Percentiles rank a stretch among this genome's conserved stretches.
phyloP scores from a whole-genome alignment of 129 eudicot genomes.

The Chrysanthemum makinoi region DNA sequence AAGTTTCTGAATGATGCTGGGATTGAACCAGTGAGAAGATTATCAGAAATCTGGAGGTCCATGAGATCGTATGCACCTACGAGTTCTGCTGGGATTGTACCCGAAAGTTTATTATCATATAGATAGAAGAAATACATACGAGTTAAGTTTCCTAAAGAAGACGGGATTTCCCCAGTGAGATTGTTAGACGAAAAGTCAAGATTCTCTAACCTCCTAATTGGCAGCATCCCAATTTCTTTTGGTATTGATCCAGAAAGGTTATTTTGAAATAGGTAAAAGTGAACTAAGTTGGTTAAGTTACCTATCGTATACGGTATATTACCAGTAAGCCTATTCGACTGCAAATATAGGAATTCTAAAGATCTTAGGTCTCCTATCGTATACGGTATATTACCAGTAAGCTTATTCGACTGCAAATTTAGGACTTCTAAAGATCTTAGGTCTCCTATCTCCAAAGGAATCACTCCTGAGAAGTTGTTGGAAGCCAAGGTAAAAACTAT shows the following conservation, averaged over 20 bases:
- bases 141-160: conserved; percentile 6
- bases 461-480: not conserved
- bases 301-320: not conserved
- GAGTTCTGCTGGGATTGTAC: not conserved
- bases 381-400: not conserved
- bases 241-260: not conserved
- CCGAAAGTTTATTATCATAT: not conserved
- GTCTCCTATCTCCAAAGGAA: not conserved
- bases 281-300: not conserved
- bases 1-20: not conserved
- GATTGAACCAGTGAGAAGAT: not conserved
- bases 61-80: not conserved
- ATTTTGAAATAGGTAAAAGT: not conserved
- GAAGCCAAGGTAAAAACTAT: not conserved
- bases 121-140: not conserved
- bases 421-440: not conserved
- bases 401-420: too few species aligned
- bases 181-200: conserved; percentile 3
- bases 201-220: not conserved
- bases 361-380: not conserved
- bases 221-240: not conserved
- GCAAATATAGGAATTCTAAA: too few species aligned
- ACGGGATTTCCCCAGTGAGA: not conserved
- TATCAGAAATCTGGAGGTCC: not conserved
- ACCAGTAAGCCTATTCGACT: not conserved